Evolutionary conservation across 2,329 filamentous ascomycete species (phyloP).

Genomic region (Aotearoamyces nothofagi): DNA sequence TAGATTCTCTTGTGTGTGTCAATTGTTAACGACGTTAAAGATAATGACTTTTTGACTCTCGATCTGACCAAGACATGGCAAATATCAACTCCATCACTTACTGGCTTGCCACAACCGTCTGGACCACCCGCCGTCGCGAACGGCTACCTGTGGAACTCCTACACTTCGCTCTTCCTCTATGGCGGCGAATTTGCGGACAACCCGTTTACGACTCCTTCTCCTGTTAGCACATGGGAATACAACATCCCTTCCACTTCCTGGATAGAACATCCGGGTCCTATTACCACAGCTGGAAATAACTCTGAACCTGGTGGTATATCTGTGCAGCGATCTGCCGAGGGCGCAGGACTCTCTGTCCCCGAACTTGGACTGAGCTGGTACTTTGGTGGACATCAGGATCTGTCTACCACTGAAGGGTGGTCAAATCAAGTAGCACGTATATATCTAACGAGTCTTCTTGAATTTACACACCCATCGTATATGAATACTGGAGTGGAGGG

Average conservation of each 20-base stretch:
- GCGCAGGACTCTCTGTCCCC: conserved; percentile 55
- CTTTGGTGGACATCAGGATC: conserved; percentile 63
- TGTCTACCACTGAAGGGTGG: conserved; percentile 43
- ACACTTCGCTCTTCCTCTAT: conserved; percentile 55
- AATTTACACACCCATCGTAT: conserved; percentile 61
- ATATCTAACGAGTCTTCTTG: conserved; percentile 59
- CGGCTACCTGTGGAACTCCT: conserved; percentile 64
- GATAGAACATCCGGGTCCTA: conserved; percentile 45
- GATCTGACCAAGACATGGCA: conserved; percentile 62
- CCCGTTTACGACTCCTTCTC: conserved; percentile 36
- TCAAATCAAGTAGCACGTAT: conserved; percentile 45
- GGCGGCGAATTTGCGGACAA: conserved; percentile 59
- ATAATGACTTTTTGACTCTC: conserved; percentile 58
- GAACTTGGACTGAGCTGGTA: conserved; percentile 60
- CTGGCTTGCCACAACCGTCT: conserved; percentile 44
- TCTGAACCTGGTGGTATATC: conserved; percentile 37
- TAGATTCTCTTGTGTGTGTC: conserved; percentile 4
- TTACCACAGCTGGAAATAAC: conserved; percentile 47
- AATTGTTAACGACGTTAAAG: conserved; percentile 22
- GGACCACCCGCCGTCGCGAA: conserved; percentile 58
- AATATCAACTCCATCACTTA: conserved; percentile 44
- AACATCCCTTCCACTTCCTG: conserved; percentile 41
- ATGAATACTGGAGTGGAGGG: conserved; percentile 45
- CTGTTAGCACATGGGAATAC: conserved; percentile 57
- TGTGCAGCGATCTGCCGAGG: conserved; percentile 58